Conservation (phyloP, 768 basidiomycete species). For the Nidularia pulvinata region DNA sequence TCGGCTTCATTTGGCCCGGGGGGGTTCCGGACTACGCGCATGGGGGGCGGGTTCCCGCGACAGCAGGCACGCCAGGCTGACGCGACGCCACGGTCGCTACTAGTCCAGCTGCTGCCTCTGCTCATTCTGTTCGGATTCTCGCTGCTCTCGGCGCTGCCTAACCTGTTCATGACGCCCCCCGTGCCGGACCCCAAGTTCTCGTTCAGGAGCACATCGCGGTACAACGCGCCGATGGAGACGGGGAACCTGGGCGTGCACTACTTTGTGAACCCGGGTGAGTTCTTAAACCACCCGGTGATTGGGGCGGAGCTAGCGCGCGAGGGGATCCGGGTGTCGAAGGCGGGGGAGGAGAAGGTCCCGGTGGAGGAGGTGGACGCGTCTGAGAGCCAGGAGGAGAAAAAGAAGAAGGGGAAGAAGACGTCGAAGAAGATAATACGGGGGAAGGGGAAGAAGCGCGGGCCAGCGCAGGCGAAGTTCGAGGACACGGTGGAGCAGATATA, state of each 20-base stretch:
- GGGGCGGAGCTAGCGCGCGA: constrained; percentile 67
- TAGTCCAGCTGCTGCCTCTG: constrained; percentile 84
- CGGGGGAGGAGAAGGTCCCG: constrained; percentile 20
- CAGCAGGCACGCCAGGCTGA: constrained; percentile 23
- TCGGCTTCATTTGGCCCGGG: constrained; percentile 77
- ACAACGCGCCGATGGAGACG: constrained; percentile 74
- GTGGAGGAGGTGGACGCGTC: constrained; percentile 14
- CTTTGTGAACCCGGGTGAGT: constrained; percentile 81
- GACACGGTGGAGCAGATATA: constrained; percentile 73
- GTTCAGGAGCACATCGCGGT: constrained; percentile 60
- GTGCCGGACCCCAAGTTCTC: constrained; percentile 82
- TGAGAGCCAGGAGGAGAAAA: constrained; percentile 14
- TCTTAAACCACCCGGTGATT: constrained; percentile 74
- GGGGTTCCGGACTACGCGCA: constrained; percentile 76
- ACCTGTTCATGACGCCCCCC: constrained; percentile 62
- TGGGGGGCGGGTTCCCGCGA: constrained; percentile 39
- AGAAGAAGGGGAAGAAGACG: constrained; percentile 11
- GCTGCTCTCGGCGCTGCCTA: constrained; percentile 78
- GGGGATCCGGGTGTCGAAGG: constrained; percentile 33
- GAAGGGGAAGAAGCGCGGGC: constrained; percentile 31
- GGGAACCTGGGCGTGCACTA: constrained; percentile 72
- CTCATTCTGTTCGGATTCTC: constrained; percentile 86
- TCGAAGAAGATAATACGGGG: constrained; percentile 31
- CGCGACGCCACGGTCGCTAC: constrained; percentile 51
- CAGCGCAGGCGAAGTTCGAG: constrained; percentile 67